Evolutionary conservation across 371 early-diverging fungal genomes (phyloP), one percentile per base, ranked within the genome.

Genomic region (Funneliformis caledonium): DNA sequence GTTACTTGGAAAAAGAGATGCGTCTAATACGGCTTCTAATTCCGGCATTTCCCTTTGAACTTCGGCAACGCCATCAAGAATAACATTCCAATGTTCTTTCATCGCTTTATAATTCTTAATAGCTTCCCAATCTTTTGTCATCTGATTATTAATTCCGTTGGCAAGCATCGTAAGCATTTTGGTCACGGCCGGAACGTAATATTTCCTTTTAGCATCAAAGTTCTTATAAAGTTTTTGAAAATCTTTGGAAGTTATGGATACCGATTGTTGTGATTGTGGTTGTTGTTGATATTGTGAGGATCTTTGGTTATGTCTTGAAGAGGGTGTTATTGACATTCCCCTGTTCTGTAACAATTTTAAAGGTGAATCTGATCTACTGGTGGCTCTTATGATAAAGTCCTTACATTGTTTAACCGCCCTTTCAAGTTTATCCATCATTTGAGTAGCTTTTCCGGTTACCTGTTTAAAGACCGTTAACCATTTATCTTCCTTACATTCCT

Each of bases 201-300:
- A 89, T 81, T 91, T 90, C 83, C 87, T 87, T 78, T 90, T 91
- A 37, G 89, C 89, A 80, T 92, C 91, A 81, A 92, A 90, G n/a
- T 85, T 87, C 81, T 89, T 89, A 82, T 86, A 89, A 50, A 88
- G 82, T 0, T 87, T 86, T 68, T 86, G 85, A 70, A 89, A 88
- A 56, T 88, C 87, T 22, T 90, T 89, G 26, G 84, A 84, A 72
- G 89, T 89, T 10, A 92, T 84, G 14, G 89, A 86, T 12, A 86
- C 84, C n/a, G 78, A 22, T n/a, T 65, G 78, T 68, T 78, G 78
- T 67, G 48, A 22, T 26, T 9, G 19, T 33, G 45, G 45, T 43
- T 78, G 78, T 60, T 61, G 76, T 16, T 75, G 80, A n/a, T 61
- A 50, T n/a, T 60, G 76, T 37, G 64, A 84, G 82, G 31, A 81